Percentiles rank a stretch among this genome's conserved stretches.
Conservation (phyloP, 2,329 filamentous ascomycete species). For the Nemania sp. region DNA sequence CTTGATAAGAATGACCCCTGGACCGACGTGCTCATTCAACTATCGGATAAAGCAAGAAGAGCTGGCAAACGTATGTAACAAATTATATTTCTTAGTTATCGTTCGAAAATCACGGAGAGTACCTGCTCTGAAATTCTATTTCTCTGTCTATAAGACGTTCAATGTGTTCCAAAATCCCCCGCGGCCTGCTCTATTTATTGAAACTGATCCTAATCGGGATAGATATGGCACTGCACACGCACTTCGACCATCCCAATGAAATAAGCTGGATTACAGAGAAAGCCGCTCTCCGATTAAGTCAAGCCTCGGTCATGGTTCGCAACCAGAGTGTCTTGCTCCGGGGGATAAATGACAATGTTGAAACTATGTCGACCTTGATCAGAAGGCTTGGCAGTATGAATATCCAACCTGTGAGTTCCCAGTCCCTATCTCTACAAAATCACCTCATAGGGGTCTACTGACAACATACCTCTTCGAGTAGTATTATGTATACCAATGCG, state of each 20-base stretch:
- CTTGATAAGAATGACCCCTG: slow-evolving; percentile 57
- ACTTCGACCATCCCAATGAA: slow-evolving; percentile 66
- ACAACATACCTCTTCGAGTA: slow-evolving; percentile 32
- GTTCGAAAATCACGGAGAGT: not conserved
- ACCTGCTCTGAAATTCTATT: not conserved
- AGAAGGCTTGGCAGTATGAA: slow-evolving; percentile 57
- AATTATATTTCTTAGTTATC: not conserved
- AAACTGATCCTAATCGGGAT: not conserved
- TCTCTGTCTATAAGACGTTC: not conserved
- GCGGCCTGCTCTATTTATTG: not conserved
- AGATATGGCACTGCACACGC: slow-evolving; percentile 59
- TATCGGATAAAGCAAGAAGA: slow-evolving; percentile 53
- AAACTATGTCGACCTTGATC: slow-evolving; percentile 58
- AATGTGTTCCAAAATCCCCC: not conserved
- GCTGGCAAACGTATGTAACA: slow-evolving; percentile 58
- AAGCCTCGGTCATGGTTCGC: slow-evolving; percentile 56
- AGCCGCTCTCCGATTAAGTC: slow-evolving; percentile 55
- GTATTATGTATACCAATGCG: slow-evolving; percentile 69
- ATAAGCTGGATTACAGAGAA: slow-evolving; percentile 61
- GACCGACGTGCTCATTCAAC: slow-evolving; percentile 53
- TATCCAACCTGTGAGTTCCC: slow-evolving; percentile 54
- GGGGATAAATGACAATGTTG: slow-evolving; percentile 59
- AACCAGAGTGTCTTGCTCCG: slow-evolving; percentile 64
- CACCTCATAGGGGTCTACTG: too few species aligned
- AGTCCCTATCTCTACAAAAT: not conserved